Evolutionary conservation across 495 filamentous ascomycete genomes (phyloP).

Genomic region (Hypoxylon cercidicola): DNA sequence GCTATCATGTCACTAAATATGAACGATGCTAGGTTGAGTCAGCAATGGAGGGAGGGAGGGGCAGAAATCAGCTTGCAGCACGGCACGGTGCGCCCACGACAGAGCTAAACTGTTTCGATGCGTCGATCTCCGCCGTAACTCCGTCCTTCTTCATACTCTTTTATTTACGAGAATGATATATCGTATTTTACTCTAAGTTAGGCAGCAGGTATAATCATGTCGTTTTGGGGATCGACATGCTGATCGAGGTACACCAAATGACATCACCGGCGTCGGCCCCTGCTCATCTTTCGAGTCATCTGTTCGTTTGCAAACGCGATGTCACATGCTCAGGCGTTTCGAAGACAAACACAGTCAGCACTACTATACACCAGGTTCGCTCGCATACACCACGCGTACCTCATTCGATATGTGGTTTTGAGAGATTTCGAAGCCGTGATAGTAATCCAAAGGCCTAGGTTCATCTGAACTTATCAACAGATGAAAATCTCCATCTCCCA

Average conservation of each 20-base stretch:
- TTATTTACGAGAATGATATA: too few species aligned
- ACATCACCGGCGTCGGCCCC: slow-evolving; percentile 13
- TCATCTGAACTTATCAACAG: too few species aligned
- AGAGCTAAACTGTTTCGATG: too few species aligned
- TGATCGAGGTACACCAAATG: background rate
- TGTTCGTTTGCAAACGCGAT: slow-evolving; percentile 2
- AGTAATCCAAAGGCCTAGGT: too few species aligned
- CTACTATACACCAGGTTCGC: background rate
- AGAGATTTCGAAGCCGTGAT: too few species aligned
- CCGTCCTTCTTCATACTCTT: background rate
- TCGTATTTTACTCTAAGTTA: too few species aligned
- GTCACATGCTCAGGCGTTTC: slow-evolving; percentile 10
- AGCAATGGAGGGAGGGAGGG: background rate
- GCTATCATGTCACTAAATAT: too few species aligned
- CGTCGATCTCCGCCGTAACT: background rate
- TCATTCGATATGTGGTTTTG: background rate
- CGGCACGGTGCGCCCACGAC: background rate
- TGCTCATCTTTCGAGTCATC: slow-evolving; percentile 13
- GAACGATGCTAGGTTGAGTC: too few species aligned
- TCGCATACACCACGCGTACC: background rate
- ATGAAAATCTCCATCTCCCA: too few species aligned
- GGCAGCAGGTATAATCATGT: too few species aligned
- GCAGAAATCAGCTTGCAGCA: background rate
- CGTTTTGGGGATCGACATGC: too few species aligned
- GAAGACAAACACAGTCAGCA: background rate